Conservation (phyloP, 2,329 filamentous ascomycete genomes). For the Aureobasidium namibiae region DNA sequence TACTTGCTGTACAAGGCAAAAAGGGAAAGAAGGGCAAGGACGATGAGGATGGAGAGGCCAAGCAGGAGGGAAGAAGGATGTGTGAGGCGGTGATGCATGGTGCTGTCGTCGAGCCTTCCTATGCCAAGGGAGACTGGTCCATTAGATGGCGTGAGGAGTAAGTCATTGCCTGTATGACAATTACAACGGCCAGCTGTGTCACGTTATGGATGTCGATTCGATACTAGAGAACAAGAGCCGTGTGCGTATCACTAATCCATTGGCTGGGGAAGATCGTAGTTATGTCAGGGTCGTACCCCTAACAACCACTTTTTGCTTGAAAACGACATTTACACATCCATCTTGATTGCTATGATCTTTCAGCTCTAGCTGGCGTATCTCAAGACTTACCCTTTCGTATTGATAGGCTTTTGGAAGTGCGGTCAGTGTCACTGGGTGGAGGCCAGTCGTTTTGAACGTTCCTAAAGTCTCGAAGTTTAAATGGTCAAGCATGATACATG, state of each 20-base stretch:
- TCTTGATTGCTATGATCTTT: not conserved
- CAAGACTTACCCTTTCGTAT: no score
- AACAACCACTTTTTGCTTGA: not conserved
- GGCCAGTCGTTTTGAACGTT: not conserved
- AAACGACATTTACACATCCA: not conserved
- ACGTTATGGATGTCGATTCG: not conserved
- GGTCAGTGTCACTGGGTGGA: not conserved
- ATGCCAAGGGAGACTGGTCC: slow-evolving; percentile 54
- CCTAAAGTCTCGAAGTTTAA: not conserved
- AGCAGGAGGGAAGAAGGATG: slow-evolving; percentile 29
- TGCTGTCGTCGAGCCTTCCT: slow-evolving; percentile 51
- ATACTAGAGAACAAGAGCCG: not conserved
- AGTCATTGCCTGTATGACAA: not conserved
- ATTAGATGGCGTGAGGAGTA: slow-evolving; percentile 47
- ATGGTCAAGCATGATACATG: not conserved
- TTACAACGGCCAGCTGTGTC: no score
- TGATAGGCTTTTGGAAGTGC: no score
- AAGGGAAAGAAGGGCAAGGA: slow-evolving; percentile 16
- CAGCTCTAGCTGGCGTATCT: not conserved
- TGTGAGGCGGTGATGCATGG: slow-evolving; percentile 54
- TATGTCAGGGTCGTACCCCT: not conserved
- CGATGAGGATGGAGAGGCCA: slow-evolving; percentile 18
- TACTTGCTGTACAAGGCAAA: slow-evolving; percentile 17
- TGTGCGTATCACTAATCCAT: no score
- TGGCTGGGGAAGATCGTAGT: no score